These are phyloP conservation scores for Rhododendron simsii DNA, from an alignment of 148 eudicot genomes.

Conservation along the genomic window DNA sequence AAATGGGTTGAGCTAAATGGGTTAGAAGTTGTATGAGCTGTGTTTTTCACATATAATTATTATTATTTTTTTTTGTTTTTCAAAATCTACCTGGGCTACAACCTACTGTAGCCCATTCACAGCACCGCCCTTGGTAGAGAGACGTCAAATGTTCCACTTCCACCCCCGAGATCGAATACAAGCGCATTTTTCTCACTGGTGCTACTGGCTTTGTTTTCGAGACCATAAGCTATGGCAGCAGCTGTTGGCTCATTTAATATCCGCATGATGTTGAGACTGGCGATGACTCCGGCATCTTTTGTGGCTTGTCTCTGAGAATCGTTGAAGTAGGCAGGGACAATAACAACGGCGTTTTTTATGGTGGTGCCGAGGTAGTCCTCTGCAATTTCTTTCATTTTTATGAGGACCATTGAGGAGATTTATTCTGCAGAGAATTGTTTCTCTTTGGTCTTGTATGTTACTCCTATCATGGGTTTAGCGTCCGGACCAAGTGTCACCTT, in stretches of 20 bases:
- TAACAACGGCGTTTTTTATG: neutral
- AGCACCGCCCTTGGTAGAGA: too few species aligned
- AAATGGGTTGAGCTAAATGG: too few species aligned
- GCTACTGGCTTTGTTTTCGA: neutral
- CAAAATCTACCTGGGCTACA: too few species aligned
- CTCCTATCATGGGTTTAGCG: neutral
- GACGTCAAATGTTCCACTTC: neutral
- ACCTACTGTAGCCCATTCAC: too few species aligned
- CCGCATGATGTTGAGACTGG: neutral
- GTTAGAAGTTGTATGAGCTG: too few species aligned
- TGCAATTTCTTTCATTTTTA: neutral
- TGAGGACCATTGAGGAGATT: neutral
- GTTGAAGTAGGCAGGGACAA: neutral
- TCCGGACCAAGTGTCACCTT: neutral
- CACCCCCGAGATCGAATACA: neutral
- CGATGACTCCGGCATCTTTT: neutral
- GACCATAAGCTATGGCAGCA: neutral
- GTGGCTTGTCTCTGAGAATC: neutral
- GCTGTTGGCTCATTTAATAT: neutral
- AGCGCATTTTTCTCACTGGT: neutral
- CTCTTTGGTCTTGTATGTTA: neutral
- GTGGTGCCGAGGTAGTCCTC: neutral
- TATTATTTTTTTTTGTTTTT: too few species aligned
- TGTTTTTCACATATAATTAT: too few species aligned
- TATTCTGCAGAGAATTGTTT: conserved; percentile 1